phyloP scores from a whole-genome alignment of 352 stramenopile genomes.

The Blastocystis sp. region DNA sequence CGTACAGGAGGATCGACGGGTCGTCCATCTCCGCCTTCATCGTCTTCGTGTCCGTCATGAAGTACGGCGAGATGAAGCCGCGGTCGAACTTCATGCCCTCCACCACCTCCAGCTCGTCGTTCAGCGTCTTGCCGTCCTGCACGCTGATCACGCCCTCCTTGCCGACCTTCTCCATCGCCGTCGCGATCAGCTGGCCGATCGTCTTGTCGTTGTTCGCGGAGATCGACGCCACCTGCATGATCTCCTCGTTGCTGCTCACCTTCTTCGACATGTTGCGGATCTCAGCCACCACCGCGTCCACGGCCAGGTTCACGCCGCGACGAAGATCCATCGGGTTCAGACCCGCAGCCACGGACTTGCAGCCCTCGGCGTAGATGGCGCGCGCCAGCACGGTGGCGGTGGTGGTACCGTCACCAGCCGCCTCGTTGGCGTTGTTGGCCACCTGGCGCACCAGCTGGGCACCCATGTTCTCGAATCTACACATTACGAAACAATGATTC shows the following conservation, averaged over 20 bases:
- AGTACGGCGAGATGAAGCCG: constrained; percentile 99
- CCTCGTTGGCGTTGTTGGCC: constrained; percentile 98
- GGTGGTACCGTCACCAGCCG: constrained; percentile 98
- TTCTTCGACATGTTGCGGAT: constrained; percentile 90
- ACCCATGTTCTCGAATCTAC: constrained; percentile 78
- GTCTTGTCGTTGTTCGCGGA: constrained; percentile 96
- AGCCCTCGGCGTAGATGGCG: constrained; percentile 96
- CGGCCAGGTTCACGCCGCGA: constrained; percentile 93
- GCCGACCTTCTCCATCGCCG: constrained; percentile 98
- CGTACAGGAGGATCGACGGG: constrained; percentile 94
- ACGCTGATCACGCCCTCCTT: constrained; percentile 92
- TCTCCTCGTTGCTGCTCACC: constrained; percentile 97
- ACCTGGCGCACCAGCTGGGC: constrained; percentile 81
- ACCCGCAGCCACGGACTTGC: constrained; percentile 93
- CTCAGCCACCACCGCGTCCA: constrained; percentile 91
- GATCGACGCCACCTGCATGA: constrained; percentile 97
- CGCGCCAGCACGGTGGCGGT: constrained; percentile 96
- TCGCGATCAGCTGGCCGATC: constrained; percentile 94
- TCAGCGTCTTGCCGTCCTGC: constrained; percentile 98
- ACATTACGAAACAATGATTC: constrained; percentile 73
- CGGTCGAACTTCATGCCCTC: constrained; percentile 99
- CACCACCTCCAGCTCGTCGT: constrained; percentile 98
- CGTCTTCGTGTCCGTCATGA: constrained; percentile 99
- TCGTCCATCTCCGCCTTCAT: constrained; percentile 97
- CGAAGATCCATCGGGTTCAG: constrained; percentile 99